Conservation (phyloP, 1,284 basidiomycete genomes). For the Taiwanofungus camphoratus region DNA sequence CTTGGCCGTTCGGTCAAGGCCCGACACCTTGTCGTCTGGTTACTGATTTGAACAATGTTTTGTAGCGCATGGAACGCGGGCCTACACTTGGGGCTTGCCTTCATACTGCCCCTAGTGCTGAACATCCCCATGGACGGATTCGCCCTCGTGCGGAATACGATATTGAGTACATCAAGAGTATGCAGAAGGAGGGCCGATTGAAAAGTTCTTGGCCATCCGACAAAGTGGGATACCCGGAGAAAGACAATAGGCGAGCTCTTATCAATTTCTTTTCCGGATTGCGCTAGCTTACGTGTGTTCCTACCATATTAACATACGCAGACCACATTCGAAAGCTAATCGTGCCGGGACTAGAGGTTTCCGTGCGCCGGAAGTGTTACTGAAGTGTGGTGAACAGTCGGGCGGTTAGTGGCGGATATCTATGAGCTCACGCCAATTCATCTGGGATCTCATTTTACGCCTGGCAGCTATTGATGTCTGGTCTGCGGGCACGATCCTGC, state of each 20-base stretch:
- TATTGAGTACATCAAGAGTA: constrained; percentile 38
- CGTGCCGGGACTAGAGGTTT: constrained; percentile 96
- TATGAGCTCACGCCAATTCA: constrained; percentile 1
- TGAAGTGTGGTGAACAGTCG: constrained; percentile 94
- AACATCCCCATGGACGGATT: constrained; percentile 64
- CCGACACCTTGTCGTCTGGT: too few species aligned
- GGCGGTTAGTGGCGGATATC: constrained; percentile 55
- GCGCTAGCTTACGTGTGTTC: background rate
- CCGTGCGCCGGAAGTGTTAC: constrained; percentile 91
- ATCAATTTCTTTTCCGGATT: too few species aligned
- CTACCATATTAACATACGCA: constrained; percentile 22
- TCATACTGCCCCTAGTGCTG: constrained; percentile 59
- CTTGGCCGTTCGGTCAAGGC: background rate
- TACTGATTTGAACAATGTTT: constrained; percentile 2
- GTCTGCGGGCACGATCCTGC: constrained; percentile 89
- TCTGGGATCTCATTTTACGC: constrained; percentile 3
- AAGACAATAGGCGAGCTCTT: constrained; percentile 50
- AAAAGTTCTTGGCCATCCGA: constrained; percentile 53
- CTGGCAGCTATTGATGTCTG: constrained; percentile 88
- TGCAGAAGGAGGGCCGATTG: constrained; percentile 58
- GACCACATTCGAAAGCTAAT: constrained; percentile 89
- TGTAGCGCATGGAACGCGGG: constrained; percentile 53
- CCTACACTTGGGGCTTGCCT: constrained; percentile 56
- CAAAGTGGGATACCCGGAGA: constrained; percentile 67
- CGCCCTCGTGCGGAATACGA: constrained; percentile 36